Evolutionary conservation across 441 rosid species (phyloP), one percentile per base, ranked within the genome.

Genomic region (Populus hybrid): DNA sequence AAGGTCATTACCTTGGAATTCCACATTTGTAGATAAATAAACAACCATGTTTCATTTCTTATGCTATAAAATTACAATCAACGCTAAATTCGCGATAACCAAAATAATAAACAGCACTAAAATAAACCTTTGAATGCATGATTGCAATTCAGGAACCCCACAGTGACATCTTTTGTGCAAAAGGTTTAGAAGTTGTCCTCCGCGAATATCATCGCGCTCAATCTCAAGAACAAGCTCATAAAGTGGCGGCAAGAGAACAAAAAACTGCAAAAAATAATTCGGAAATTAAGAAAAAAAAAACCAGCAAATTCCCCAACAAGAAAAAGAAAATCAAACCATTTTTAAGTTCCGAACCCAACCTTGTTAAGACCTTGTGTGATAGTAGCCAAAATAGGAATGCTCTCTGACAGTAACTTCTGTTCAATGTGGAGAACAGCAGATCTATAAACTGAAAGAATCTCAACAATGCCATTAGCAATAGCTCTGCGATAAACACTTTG

Each of bases 351-450:
- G 65, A 31, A 40, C 24, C 24, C 65, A 74, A 94, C 98, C 98
- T 94, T 96, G 79, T 90, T 94, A 75, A 96, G 97, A 63, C 96
- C 98, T 72, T 94, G 94, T 3, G 97, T 94, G 20, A 93, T 86
- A 4, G 94, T 90, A 53, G 97, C 97, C 82, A 96, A 82, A 74
- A 94, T 93, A 71, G 97, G 99, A 78, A 85, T 80, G 31, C 91
- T 82, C 75, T 96, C 98, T 0, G 97, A 90, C 83, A 93, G 79
- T 83, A 95, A 87, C 78, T 85, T 90, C 89, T 89, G 98, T 88
- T 95, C 99, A 67, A 93, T 90, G 76, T 84, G 95, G 74, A 96
- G 97, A 87, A 94, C 93, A n/a, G 95, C 95, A 78, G 97, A 90
- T 85, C 98, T 86, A 65, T 95, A 92, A 16, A 95, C 88, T 0